phyloP scores from a whole-genome alignment of 441 rosid species.

The Gossypium trilobum region DNA sequence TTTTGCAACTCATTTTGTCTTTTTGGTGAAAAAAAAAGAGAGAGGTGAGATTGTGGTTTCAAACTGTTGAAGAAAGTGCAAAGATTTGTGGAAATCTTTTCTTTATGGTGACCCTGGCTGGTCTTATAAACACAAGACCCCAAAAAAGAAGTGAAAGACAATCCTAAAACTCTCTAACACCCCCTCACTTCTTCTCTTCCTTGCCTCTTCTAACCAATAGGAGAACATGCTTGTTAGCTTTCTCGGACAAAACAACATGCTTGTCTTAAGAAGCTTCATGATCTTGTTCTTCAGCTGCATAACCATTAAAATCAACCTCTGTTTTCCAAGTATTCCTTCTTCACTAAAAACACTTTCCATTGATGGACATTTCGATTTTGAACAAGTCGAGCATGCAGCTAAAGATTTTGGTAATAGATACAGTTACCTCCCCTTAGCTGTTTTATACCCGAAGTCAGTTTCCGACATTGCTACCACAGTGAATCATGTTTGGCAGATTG shows the following conservation, averaged over 20 bases:
- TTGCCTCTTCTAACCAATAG: constrained; percentile 24
- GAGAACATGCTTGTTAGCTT: constrained; percentile 30
- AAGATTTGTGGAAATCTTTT: constrained; percentile 69
- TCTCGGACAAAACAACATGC: constrained; percentile 38
- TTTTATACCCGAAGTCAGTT: constrained; percentile 69
- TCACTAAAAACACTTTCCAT: constrained; percentile 49
- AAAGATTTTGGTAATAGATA: constrained; percentile 74
- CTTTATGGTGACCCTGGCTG: constrained; percentile 57
- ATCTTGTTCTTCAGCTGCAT: constrained; percentile 55
- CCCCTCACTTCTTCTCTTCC: constrained; percentile 32
- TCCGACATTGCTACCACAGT: constrained; percentile 67
- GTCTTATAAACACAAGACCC: constrained; percentile 27
- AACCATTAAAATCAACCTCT: constrained; percentile 46
- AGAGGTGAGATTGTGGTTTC: constrained; percentile 45
- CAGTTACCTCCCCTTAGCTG: constrained; percentile 60
- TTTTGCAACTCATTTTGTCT: constrained; percentile 38
- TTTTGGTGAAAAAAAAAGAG: constrained; percentile 26
- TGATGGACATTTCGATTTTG: constrained; percentile 60
- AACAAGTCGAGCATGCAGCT: constrained; percentile 61
- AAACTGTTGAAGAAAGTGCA: constrained; percentile 60
- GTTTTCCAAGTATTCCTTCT: constrained; percentile 54
- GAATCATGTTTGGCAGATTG: constrained; percentile 74
- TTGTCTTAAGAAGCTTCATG: constrained; percentile 44
- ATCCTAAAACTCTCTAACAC: constrained; percentile 43
- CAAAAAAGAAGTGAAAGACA: constrained; percentile 33